Evolutionary conservation across 192 early-diverging fungal genomes (phyloP), one percentile per base, ranked within the genome.

Genomic region (Umbelopsis isabellina): DNA sequence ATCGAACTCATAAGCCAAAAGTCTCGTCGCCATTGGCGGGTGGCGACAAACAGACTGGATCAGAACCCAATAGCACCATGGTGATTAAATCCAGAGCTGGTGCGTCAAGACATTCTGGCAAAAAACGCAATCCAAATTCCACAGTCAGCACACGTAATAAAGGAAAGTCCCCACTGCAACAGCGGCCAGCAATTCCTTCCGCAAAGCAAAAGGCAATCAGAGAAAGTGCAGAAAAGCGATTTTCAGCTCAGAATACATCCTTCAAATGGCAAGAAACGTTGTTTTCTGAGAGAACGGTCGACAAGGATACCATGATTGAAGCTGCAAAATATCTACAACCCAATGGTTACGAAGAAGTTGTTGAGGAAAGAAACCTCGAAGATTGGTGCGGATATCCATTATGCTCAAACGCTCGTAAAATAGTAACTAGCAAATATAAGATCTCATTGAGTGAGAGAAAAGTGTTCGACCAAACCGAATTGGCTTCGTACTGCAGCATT

Each of bases 301-400:
- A 47, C 25, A 35, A 22, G 1, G 52, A 21, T 0, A 67, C 61
- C 1, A 46, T 80, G 16, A 41, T 55, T n/a, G n/a, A 72, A 33
- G 71, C 74, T n/a, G 87, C 91, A n/a, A 79, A 79, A 16, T 90
- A 88, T 37, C 67, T 95, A 23, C 89, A 87, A 6, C 88, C 88
- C 13, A 78, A 80, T 8, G 84, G 89, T 44, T 95, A 90, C 68
- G 75, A 81, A 21, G 91, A 91, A 46, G 76, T 92, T 20, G 75
- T 95, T 55, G 86, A 86, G 53, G 94, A 96, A 84, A 83, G 94
- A 2, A 80, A 83, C 18, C 77, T 91, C 1, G 83, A 81, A 49
- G 82, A 84, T 13, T 70, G 89, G 18, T 97, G 95, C 71, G 95
- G 92, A 1, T 97, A 95, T 67, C 93, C 95, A 23, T 75, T 97